Conservation (phyloP, 768 basidiomycete genomes). For the Termitomyces bulborhizus region DNA sequence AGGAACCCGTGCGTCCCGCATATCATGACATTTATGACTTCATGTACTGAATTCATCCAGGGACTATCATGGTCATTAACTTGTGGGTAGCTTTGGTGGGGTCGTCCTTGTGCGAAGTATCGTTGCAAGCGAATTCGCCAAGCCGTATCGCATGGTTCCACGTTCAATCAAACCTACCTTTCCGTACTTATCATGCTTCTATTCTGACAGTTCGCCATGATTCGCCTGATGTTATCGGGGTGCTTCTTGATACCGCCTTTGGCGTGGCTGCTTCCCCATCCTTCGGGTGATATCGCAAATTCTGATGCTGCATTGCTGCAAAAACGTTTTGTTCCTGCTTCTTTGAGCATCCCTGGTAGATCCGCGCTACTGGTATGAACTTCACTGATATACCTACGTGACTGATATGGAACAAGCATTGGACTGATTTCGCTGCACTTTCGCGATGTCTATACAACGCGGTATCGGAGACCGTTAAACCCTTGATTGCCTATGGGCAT, state of each 20-base stretch:
- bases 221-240: too few species aligned
- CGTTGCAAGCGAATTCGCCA: slow-evolving; percentile 65
- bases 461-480: slow-evolving; percentile 51
- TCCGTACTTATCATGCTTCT: too few species aligned
- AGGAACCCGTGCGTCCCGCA: slow-evolving; percentile 39
- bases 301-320: too few species aligned
- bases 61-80: slow-evolving; percentile 36
- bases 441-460: slow-evolving; percentile 47
- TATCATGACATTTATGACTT: neutral
- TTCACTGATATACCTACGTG: slow-evolving; percentile 62
- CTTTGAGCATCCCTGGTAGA: slow-evolving; percentile 60
- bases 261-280: too few species aligned
- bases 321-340: slow-evolving; percentile 46
- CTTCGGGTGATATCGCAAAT: too few species aligned
- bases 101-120: slow-evolving; percentile 61
- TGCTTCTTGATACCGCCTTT: too few species aligned
- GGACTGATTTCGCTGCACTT: slow-evolving; percentile 53
- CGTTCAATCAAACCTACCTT: slow-evolving; percentile 45
- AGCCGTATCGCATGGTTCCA: slow-evolving; percentile 51
- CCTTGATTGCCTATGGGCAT: slow-evolving; percentile 47
- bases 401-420: slow-evolving; percentile 39
- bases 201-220: too few species aligned
- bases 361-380: slow-evolving; percentile 54
- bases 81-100: slow-evolving; percentile 35
- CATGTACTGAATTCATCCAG: slow-evolving; percentile 20